A percentile compares a stretch with the other conserved stretches of the same genome.
Conservation (phyloP, 345 rosid species). For the Citrus maxima region DNA sequence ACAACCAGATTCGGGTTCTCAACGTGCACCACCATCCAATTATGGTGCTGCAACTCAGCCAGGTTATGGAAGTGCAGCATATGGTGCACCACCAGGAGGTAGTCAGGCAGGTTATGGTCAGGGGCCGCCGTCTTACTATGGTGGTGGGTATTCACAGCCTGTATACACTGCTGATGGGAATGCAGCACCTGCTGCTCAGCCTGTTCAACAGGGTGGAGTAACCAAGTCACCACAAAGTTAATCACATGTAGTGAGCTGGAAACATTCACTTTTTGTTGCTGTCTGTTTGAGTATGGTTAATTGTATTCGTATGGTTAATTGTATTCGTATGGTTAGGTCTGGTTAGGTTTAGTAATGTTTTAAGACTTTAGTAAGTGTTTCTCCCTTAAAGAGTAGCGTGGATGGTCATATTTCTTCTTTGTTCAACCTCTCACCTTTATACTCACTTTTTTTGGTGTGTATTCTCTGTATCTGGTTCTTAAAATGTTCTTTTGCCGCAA, state of each 20-base stretch:
- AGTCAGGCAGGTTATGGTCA: slow-evolving; percentile 66
- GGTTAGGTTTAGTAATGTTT: slow-evolving; percentile 11
- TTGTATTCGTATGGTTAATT: not conserved
- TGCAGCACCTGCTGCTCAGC: slow-evolving; percentile 45
- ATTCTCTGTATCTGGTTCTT: not conserved
- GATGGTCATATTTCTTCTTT: not conserved
- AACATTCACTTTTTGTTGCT: not conserved
- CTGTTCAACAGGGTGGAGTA: slow-evolving; percentile 55
- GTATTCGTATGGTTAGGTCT: slow-evolving; percentile 2
- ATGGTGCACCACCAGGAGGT: slow-evolving; percentile 41
- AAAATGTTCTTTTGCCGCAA: not conserved
- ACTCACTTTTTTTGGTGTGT: not conserved
- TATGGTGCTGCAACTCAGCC: slow-evolving; percentile 40
- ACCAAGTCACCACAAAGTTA: slow-evolving; percentile 69
- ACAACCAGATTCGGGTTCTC: slow-evolving; percentile 47
- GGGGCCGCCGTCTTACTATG: slow-evolving; percentile 53
- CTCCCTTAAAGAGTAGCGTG: not conserved
- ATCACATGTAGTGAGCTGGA: not conserved
- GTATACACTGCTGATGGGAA: slow-evolving; percentile 52
- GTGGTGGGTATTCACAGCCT: slow-evolving; percentile 47
- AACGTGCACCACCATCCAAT: slow-evolving; percentile 38
- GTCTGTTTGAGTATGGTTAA: not conserved
- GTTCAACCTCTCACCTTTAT: no score
- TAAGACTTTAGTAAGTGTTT: slow-evolving; percentile 5
- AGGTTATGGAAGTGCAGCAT: slow-evolving; percentile 46